Percentiles rank a stretch among this genome's conserved stretches.
phyloP scores from a whole-genome alignment of 148 eudicot genomes.

The Amaranthus cruentus region DNA sequence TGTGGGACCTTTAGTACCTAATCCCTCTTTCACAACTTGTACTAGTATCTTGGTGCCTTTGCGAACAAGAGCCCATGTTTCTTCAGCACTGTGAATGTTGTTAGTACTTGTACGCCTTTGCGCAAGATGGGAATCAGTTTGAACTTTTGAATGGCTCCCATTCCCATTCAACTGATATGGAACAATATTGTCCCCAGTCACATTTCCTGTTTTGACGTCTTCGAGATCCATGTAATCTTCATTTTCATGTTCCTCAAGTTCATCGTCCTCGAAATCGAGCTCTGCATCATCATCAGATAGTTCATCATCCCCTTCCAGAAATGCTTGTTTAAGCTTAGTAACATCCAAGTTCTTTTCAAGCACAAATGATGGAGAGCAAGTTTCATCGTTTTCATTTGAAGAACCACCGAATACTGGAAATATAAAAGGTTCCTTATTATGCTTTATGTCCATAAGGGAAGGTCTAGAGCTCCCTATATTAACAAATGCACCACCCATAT shows the following conservation, averaged over 20 bases:
- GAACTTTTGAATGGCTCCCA: slow-evolving; percentile 24
- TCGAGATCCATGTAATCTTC: slow-evolving; percentile 37
- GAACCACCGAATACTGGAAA: slow-evolving; percentile 48
- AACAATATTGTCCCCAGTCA: slow-evolving; percentile 30
- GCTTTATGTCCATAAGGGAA: slow-evolving; percentile 72
- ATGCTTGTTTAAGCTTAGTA: slow-evolving; percentile 26
- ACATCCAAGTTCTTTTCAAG: slow-evolving; percentile 31
- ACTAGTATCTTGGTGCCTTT: slow-evolving; percentile 89
- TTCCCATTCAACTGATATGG: slow-evolving; percentile 29
- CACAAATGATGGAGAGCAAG: slow-evolving; percentile 24
- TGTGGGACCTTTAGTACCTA: slow-evolving; percentile 82
- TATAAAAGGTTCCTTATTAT: slow-evolving; percentile 61
- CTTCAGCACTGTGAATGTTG: slow-evolving; percentile 28
- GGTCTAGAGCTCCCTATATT: slow-evolving; percentile 71
- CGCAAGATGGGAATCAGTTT: slow-evolving; percentile 13
- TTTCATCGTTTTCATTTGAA: slow-evolving; percentile 41
- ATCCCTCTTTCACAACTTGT: slow-evolving; percentile 92
- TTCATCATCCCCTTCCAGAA: slow-evolving; percentile 40
- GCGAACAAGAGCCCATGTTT: slow-evolving; percentile 61
- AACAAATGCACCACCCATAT: slow-evolving; percentile 97
- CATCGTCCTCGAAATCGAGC: slow-evolving; percentile 48
- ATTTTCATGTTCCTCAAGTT: slow-evolving; percentile 49
- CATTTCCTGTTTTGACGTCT: slow-evolving; percentile 35
- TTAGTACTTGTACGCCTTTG: slow-evolving; percentile 21
- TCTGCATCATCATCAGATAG: slow-evolving; percentile 48